Evolutionary conservation across 495 filamentous ascomycete species (phyloP), one percentile per base, ranked within the genome.

Genomic region (Margaritispora aquatica): DNA sequence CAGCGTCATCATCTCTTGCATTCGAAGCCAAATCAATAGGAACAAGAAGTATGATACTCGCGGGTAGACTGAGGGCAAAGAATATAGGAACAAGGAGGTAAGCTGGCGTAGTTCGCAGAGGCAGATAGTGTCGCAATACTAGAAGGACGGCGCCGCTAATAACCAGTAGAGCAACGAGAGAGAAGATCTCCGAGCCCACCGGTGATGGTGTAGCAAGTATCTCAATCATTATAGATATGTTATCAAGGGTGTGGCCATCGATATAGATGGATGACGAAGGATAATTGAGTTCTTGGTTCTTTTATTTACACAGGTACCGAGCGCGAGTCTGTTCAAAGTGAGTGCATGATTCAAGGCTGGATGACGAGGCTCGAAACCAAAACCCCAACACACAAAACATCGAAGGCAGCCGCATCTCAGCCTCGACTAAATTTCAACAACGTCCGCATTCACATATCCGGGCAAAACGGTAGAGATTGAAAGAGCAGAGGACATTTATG

Each of bases 11-110:
- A 38, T 78, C 78, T 55, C 84, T 81, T 19, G 87, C 84, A 67
- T 82, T 92, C 1, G 92, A 96, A 2, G 94, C 90, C 61, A 98
- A 82, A 74, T 98, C 94, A 64, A 98, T 97, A 3, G 94, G 94
- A 0, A 98, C 92, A 21, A 98, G 80, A 20, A 98, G 78, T n/a
- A 97, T 86, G 63, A 97, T 92, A 70, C 88, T 93, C 54, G 90
- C 89, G 13, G 94, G 95, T 21, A 98, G 85, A 51, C 90, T 89
- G 69, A 98, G 78, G 27, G 92, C 89, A 63, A 98, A 87, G 71
- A 98, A 97, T 55, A 97, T 85, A 36, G 94, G 92, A 0, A 96
- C 81, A 54, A 90, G 79, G n/a, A 97, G 79, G 71, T 92, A 97
- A 59, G 88, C 88, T 0, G 94, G 93, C 0, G 94, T 96, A 24